phyloP scores from a whole-genome alignment of 805 yeast genomes.

The Yamadazyma akitaensis region DNA sequence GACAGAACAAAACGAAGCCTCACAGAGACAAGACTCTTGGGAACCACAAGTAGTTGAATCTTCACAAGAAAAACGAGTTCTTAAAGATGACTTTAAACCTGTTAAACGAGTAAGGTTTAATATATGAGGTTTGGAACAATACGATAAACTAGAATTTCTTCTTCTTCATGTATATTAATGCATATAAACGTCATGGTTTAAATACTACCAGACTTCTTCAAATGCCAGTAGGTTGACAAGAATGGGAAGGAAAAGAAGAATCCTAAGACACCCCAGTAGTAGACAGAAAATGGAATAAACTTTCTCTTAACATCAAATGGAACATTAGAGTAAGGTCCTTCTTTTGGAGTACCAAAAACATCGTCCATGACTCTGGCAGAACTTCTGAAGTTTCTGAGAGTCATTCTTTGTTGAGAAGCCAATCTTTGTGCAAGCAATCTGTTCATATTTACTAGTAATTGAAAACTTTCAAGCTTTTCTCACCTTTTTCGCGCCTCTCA shows the following conservation, averaged over 20 bases:
- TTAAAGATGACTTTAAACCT: background rate
- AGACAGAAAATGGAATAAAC: conserved; percentile 72
- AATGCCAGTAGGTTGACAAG: conserved; percentile 72
- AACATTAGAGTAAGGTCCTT: conserved; percentile 83
- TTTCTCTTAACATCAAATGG: conserved; percentile 96
- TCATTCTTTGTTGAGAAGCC: conserved; percentile 8
- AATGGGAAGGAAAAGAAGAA: conserved; percentile 59
- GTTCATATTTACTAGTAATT: conserved; percentile 9
- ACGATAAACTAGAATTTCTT: background rate
- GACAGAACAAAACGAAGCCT: background rate
- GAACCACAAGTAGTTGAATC: background rate
- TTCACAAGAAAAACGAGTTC: background rate
- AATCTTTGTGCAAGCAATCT: conserved; percentile 12
- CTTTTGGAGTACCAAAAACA: conserved; percentile 37
- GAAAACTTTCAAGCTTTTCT: conserved; percentile 5
- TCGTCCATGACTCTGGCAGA: conserved; percentile 38
- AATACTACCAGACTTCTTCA: conserved; percentile 74
- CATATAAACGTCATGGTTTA: conserved; percentile 5
- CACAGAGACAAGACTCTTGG: conserved; percentile 9
- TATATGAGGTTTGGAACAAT: background rate
- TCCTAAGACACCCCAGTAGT: conserved; percentile 76
- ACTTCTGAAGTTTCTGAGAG: conserved; percentile 42
- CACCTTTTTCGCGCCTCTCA: conserved; percentile 4
- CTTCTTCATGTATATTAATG: conserved; percentile 6
- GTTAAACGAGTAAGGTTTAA: conserved; percentile 34